phyloP scores from a whole-genome alignment of 108 stramenopile genomes.

The Skeletonema tropicum region DNA sequence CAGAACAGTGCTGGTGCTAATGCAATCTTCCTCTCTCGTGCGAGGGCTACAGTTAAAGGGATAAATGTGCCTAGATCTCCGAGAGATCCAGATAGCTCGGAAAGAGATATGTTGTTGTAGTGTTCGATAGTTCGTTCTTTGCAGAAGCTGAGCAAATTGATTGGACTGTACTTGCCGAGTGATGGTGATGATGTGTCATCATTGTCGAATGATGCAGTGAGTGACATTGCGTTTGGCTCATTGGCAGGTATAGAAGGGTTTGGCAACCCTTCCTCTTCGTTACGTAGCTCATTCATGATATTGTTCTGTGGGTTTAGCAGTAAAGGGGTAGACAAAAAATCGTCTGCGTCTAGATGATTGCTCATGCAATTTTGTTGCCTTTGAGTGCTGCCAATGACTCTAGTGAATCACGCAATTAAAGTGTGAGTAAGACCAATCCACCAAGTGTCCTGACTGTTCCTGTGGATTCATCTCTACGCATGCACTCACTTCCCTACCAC shows the following conservation, averaged over 20 bases:
- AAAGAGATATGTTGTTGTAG: slow-evolving; percentile 32
- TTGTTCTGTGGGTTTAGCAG: neutral
- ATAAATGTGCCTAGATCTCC: slow-evolving; percentile 88
- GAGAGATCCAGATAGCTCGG: slow-evolving; percentile 75
- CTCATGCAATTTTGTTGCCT: neutral
- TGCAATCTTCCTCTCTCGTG: slow-evolving; percentile 59
- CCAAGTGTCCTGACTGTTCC: neutral
- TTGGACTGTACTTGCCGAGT: neutral
- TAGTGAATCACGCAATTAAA: neutral
- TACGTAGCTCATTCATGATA: neutral
- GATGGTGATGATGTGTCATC: neutral
- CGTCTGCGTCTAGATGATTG: neutral
- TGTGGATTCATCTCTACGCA: no score
- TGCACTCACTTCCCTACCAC: no score
- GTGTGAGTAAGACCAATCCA: no score
- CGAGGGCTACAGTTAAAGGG: slow-evolving; percentile 76
- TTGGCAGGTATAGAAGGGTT: neutral
- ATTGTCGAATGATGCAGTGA: neutral
- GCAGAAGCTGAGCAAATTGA: neutral
- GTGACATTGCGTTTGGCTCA: neutral
- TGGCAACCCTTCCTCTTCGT: neutral
- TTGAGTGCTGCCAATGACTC: neutral
- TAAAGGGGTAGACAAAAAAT: neutral
- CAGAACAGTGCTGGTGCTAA: slow-evolving; percentile 75
- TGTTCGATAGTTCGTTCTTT: slow-evolving; percentile 8